phyloP scores from a whole-genome alignment of 2,329 filamentous ascomycete genomes.

The Aschersonia sp. region DNA sequence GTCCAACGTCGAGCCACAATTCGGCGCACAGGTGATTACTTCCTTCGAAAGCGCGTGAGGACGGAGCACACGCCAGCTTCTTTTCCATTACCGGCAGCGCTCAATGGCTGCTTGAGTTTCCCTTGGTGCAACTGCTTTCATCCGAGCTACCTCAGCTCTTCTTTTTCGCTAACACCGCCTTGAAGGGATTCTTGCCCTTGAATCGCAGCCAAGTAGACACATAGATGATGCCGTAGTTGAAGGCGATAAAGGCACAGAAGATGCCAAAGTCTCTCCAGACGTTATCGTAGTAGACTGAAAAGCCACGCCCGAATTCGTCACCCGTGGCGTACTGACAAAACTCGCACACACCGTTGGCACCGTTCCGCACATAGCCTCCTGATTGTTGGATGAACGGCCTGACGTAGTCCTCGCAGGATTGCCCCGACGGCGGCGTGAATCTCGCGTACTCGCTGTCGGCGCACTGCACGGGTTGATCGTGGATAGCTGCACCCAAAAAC shows the following conservation, averaged over 20 bases:
- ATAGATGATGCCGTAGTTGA: conserved; percentile 38
- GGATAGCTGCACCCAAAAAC: conserved; percentile 39
- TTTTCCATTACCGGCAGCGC: no score
- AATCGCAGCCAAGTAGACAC: conserved; percentile 24
- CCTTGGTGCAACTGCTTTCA: no score
- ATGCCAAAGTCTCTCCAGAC: conserved; percentile 56
- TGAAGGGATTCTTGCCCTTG: conserved; percentile 22
- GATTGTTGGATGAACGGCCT: conserved; percentile 32
- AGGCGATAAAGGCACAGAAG: conserved; percentile 47
- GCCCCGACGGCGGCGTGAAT: conserved; percentile 43
- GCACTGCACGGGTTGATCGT: conserved; percentile 41
- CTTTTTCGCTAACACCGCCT: conserved; percentile 13
- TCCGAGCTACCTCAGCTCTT: not conserved
- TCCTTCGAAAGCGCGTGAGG: no score
- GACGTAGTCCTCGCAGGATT: conserved; percentile 47
- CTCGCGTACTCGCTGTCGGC: conserved; percentile 40
- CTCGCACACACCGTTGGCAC: conserved; percentile 42
- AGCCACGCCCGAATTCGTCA: conserved; percentile 41
- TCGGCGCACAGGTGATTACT: no score
- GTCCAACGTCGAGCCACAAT: no score
- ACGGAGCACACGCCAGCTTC: no score
- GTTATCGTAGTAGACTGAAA: conserved; percentile 45
- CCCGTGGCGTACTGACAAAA: conserved; percentile 50
- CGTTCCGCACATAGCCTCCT: conserved; percentile 46
- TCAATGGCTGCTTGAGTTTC: no score